Evolutionary conservation across 768 basidiomycete species (phyloP), one percentile per base, ranked within the genome.

Genomic region (Lactarius quietus): DNA sequence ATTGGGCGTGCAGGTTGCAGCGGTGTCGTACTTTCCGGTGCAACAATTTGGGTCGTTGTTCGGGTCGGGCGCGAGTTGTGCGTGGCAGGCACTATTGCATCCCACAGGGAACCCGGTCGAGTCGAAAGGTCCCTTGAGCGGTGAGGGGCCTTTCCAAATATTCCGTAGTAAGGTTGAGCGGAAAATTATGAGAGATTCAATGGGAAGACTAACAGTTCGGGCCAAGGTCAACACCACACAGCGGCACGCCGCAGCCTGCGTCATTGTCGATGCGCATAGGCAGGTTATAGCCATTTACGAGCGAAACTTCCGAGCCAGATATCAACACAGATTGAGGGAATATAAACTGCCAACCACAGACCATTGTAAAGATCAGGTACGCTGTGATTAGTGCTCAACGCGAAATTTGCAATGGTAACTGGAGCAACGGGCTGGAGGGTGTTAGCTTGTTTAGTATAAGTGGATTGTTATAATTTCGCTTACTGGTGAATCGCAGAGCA

Each of bases 91-190:
- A n/a, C 52, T 78, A 75, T 77, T 78, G 74, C 81, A 82, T 31
- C 81, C 81, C 2, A 78, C 78, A 51, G 76, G 73, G 69, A 73
- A 76, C 63, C 77, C 72, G 36, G 72, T 69, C 38, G 72, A 70
- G 69, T 80, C 75, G 69, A 70, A 76, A 3, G 76, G 78, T 3
- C 77, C 76, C 51, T 74, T 70, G 52, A 78, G 68, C 20, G 68
- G 62, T 18, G 70, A 51, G 7, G 78, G 78, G 66, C 78, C 76
- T 77, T 48, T 8, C 23, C 29, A 6, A 39, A n/a, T n/a, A n/a
- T n/a, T n/a, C n/a, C n/a, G 18, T 1, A 23, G n/a, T 33, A 54
- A 60, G 53, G 45, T 31, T 17, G 38, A 26, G 51, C 8, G n/a
- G 23, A 35, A 43, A 28, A 6, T 10, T n/a, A 35, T 9, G 23